Evolutionary conservation across 2,329 filamentous ascomycete species (phyloP), one percentile per base, ranked within the genome.

Genomic region (Beauveria varroae): DNA sequence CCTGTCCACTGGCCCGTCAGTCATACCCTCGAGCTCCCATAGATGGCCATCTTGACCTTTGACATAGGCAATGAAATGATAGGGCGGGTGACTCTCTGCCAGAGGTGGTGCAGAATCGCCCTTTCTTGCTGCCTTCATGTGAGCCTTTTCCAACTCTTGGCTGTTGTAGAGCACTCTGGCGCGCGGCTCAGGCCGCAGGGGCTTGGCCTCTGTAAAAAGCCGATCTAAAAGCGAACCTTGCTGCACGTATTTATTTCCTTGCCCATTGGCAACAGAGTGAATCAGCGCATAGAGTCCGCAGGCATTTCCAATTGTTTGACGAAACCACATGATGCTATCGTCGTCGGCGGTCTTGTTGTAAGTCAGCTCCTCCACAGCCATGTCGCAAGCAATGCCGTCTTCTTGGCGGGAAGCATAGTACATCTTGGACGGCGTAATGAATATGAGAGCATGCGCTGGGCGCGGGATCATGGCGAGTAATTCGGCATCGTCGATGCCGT

Each of bases 21-120:
- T 79, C 24, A 81, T 74, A 1, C 91, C 91, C 74, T 96, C 91
- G 68, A 96, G 74, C 76, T 96, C 91, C 86, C 89, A 96, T 47
- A 96, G 70, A 60, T 78, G 78, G 7, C 82, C 80, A 59, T 87
- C 83, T 66, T 82, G 79, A 3, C 77, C 78, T 74, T 88, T 91
- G 54, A 93, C 86, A 70, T 93, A 95, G 47, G 88, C 89, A 44
- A 96, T 87, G 68, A 92, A 96, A 72, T 96, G 91, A 64, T 91
- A 78, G 50, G 89, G 88, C 1, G 86, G 77, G 34, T 79, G 78
- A 52, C 83, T 84, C 14, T 86, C 81, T 12, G 85, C 84, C 20
- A 76, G 69, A 1, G 88, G 88, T 1, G 88, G 82, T 16, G 72
- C 72, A 0, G 88, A 90, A 69, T 91, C 88, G 1, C 91, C 91